Base-by-base conservation (phyloP, 257 asterid species). In the Linaria vulgaris region DNA sequence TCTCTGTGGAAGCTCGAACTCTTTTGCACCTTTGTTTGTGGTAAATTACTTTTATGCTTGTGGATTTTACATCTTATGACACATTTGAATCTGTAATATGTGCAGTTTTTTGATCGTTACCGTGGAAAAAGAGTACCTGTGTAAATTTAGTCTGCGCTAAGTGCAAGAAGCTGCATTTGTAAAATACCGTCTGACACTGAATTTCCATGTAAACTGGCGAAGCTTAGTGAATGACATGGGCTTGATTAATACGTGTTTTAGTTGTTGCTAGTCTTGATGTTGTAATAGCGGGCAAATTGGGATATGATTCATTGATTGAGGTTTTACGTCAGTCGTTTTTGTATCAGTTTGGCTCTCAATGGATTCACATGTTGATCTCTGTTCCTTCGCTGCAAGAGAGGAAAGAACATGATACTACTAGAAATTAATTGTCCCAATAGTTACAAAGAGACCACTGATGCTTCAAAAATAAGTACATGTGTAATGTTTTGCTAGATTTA, bases 41-140 rank as follows among this genome's bases (percentile, higher is more conserved):
- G 34, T 27, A 6, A 27, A 27, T 27, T 27, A 27, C 34, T 3
- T 55, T n/a, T 39, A 17, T 49, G 41, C 15, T 9, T 13, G 37
- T 20, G 16, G 20, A 25, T 37, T 48, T 45, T 63, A 46, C 67
- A 43, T 16, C 30, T 14, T 34, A 59, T 49, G 44, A 34, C 59
- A n/a, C 58, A 68, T 49, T 59, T 56, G 60, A 43, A 44, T 53
- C 61, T 45, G 14, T 64, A 45, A 21, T 7, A 46, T 52, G 31
- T 83, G 90, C 96, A 87, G 97, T 75, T 90, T 72, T 69, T 76
- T 17, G 83, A 80, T 45, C 76, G 70, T 9, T 74, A 77, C 38
- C 82, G 80, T 15, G 85, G 82, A 25, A 80, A 58, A 58, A 55
- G 85, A 71, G 85, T 80, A 15, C 85, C 85, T 1, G 85, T 80